Evolutionary conservation across 164 flowering plant species (phyloP).

Genomic region (Berberis vulgaris): DNA sequence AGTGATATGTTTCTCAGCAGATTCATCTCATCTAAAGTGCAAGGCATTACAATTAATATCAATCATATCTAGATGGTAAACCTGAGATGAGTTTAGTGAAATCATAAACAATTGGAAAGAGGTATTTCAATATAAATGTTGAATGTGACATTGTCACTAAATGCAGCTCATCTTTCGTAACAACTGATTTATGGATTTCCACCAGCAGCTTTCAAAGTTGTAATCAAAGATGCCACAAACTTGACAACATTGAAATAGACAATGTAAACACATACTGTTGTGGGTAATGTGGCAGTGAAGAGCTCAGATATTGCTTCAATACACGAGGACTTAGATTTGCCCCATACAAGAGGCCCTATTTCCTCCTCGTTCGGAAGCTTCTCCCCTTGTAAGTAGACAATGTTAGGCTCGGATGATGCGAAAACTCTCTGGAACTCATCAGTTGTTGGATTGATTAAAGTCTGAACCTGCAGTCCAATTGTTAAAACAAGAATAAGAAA

Average conservation of each 20-base stretch:
- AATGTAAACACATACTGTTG: conserved; percentile 42
- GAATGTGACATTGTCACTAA: background rate
- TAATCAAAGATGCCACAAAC: background rate
- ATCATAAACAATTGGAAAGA: background rate
- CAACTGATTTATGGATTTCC: background rate
- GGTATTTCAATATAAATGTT: background rate
- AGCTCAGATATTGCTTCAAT: conserved; percentile 46
- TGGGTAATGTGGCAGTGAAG: conserved; percentile 49
- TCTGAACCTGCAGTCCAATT: conserved; percentile 45
- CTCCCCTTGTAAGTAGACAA: conserved; percentile 69
- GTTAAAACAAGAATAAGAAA: background rate
- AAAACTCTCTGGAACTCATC: conserved; percentile 48
- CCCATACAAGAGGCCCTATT: conserved; percentile 53
- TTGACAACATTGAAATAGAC: background rate
- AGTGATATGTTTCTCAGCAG: too few relatives aligned
- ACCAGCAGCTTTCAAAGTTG: background rate
- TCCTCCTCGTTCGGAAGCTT: conserved; percentile 35
- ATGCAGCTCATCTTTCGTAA: background rate
- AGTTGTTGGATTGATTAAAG: conserved; percentile 37
- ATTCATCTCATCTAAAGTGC: too few relatives aligned
- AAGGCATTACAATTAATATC: too few relatives aligned
- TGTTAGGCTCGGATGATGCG: conserved; percentile 43
- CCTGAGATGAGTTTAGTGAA: background rate
- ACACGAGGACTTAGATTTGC: conserved; percentile 36
- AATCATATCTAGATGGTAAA: too few relatives aligned